Conservation (phyloP, 2,329 filamentous ascomycete genomes). For the Leptographium wingfieldii region DNA sequence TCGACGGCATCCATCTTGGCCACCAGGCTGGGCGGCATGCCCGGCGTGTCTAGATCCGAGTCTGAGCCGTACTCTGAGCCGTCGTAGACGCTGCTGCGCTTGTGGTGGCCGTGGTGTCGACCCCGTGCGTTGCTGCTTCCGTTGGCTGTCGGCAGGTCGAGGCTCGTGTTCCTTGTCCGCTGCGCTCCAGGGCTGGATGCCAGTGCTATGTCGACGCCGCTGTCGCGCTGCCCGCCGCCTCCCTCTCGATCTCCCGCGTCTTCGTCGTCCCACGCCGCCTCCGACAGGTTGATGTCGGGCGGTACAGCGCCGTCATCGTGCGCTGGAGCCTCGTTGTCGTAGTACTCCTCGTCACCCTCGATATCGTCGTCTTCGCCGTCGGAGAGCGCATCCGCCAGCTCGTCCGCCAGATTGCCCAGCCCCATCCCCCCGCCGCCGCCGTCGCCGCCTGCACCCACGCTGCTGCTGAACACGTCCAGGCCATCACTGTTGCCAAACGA, state of each 20-base stretch:
- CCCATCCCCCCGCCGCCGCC: constrained; percentile 23
- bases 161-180: constrained; percentile 22
- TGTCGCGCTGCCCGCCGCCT: constrained; percentile 20
- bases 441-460: constrained; percentile 12
- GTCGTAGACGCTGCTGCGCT: constrained; percentile 50
- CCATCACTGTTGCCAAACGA: constrained; percentile 30
- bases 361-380: constrained; percentile 47
- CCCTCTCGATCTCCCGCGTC: constrained; percentile 13
- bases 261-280: constrained; percentile 14
- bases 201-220: constrained; percentile 26
- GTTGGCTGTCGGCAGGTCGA: constrained; percentile 30
- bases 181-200: constrained; percentile 3
- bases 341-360: constrained; percentile 24
- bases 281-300: constrained; percentile 25
- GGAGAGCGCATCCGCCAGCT: constrained; percentile 62
- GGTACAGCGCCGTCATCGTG: neutral
- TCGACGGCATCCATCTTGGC: constrained; percentile 62
- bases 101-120: constrained; percentile 25
- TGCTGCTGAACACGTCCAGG: constrained; percentile 22
- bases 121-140: constrained; percentile 6
- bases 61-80: constrained; percentile 65
- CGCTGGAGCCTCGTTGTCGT: constrained; percentile 20
- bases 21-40: constrained; percentile 53
- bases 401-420: constrained; percentile 68
- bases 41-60: constrained; percentile 55